Percentiles rank a stretch among this genome's conserved stretches.
These are phyloP conservation scores for Penicillium sp. DNA, from an alignment of 2,329 filamentous ascomycete species.

Conservation along the genomic window DNA sequence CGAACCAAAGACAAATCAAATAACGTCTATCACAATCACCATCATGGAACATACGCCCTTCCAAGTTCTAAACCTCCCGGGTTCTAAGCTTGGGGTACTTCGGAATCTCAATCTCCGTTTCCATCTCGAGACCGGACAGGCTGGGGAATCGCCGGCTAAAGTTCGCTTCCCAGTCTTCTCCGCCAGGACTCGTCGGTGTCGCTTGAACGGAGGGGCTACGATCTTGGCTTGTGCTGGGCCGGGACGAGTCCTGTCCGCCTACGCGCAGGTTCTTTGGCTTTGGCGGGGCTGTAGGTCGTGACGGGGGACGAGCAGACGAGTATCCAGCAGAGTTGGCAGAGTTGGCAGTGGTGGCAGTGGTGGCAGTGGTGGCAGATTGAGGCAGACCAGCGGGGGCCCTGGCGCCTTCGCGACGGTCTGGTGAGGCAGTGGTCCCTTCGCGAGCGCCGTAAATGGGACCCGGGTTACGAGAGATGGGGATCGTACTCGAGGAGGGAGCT, in stretches of 20 bases:
- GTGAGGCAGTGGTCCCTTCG: slow-evolving; percentile 18
- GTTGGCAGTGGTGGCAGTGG: slow-evolving; percentile 9
- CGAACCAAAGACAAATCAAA: neutral
- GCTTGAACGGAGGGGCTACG: slow-evolving; percentile 35
- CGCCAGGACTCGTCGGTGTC: slow-evolving; percentile 42
- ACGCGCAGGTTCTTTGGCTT: slow-evolving; percentile 64
- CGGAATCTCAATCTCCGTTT: slow-evolving; percentile 61
- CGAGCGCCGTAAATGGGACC: slow-evolving; percentile 26
- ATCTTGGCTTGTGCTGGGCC: slow-evolving; percentile 28
- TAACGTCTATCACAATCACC: too few relatives aligned
- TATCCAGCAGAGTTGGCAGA: slow-evolving; percentile 25
- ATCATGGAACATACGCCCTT: neutral
- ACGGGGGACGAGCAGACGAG: slow-evolving; percentile 34
- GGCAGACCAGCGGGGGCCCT: slow-evolving; percentile 27
- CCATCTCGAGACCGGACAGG: slow-evolving; percentile 82
- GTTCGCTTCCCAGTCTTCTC: slow-evolving; percentile 67
- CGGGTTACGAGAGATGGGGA: slow-evolving; percentile 29
- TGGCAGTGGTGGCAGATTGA: slow-evolving; percentile 12
- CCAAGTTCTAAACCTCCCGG: slow-evolving; percentile 44
- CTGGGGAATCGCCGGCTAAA: slow-evolving; percentile 89
- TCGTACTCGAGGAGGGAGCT: slow-evolving; percentile 17
- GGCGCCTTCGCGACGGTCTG: slow-evolving; percentile 23
- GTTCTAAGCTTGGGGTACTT: slow-evolving; percentile 45
- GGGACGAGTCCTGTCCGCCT: slow-evolving; percentile 37
- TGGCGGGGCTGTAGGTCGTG: slow-evolving; percentile 60